phyloP scores from a whole-genome alignment of 1,139 yeast genomes.

The Lodderomyces margitis region DNA sequence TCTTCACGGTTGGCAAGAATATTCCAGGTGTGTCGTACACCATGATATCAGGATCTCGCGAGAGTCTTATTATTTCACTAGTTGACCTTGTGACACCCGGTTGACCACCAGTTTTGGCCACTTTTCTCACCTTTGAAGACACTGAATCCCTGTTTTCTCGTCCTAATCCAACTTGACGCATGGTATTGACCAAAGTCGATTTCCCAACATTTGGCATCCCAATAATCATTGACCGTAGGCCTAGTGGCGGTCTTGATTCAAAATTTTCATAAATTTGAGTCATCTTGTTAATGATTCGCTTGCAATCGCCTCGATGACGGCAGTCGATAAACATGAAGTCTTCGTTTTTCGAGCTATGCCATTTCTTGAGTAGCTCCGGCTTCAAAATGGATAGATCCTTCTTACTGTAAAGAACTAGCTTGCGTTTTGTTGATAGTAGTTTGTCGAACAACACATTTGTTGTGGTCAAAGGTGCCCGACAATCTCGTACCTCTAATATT shows the following conservation, averaged over 20 bases:
- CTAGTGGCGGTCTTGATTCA: constrained; percentile 77
- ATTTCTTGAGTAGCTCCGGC: constrained; percentile 36
- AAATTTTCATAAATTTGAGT: constrained; percentile 41
- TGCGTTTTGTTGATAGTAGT: constrained; percentile 57
- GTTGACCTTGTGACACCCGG: constrained; percentile 90
- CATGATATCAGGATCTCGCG: constrained; percentile 61
- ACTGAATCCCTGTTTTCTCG: constrained; percentile 15
- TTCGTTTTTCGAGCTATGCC: constrained; percentile 55
- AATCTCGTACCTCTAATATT: constrained; percentile 80
- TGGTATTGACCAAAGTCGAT: constrained; percentile 78
- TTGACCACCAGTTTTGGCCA: constrained; percentile 80
- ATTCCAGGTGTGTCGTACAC: constrained; percentile 94
- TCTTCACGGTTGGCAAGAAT: constrained; percentile 70
- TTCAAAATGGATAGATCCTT: constrained; percentile 48
- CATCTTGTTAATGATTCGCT: constrained; percentile 49
- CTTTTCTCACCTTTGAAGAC: constrained; percentile 52
- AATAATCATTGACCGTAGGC: constrained; percentile 69
- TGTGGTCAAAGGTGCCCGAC: constrained; percentile 85
- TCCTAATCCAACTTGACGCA: constrained; percentile 54
- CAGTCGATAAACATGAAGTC: constrained; percentile 62
- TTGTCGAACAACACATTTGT: constrained; percentile 78
- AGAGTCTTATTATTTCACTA: constrained; percentile 70
- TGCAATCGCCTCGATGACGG: constrained; percentile 51
- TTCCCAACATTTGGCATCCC: constrained; percentile 99
- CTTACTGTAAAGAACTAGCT: constrained; percentile 67